Conservation (phyloP, 352 stramenopile genomes). For the Plasmopara halstedii region DNA sequence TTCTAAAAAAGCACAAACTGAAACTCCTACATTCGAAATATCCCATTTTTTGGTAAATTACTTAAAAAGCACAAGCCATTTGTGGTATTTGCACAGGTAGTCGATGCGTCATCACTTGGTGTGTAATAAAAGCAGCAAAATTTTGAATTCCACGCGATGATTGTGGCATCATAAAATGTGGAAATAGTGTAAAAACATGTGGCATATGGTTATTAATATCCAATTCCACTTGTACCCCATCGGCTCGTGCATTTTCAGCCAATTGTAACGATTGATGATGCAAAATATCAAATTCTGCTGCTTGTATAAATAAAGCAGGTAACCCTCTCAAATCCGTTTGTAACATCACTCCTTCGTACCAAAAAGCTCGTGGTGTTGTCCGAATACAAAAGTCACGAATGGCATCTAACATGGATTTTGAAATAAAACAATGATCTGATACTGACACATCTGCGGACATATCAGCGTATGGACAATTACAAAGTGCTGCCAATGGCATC, state of each 20-base stretch:
- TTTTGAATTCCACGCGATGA: constrained; percentile 32
- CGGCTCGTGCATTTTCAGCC: constrained; percentile 17
- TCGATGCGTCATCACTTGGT: constrained; percentile 16
- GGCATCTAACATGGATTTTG: constrained; percentile 26
- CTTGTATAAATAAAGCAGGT: constrained; percentile 37
- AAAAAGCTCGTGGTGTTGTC: constrained; percentile 8
- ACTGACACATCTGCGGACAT: constrained; percentile 21
- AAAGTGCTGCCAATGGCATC: constrained; percentile 29
- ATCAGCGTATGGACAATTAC: constrained; percentile 45
- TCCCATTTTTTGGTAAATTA: too few relatives aligned
- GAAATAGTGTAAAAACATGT: constrained; percentile 55
- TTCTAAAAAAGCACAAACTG: background rate
- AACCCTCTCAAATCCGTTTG: constrained; percentile 33
- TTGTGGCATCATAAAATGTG: constrained; percentile 38
- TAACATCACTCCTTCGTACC: constrained; percentile 31
- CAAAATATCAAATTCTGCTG: constrained; percentile 40
- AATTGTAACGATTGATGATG: constrained; percentile 34
- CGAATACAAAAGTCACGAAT: constrained; percentile 29
- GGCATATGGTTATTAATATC: constrained; percentile 49
- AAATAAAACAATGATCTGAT: constrained; percentile 43
- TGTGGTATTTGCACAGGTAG: constrained; percentile 17
- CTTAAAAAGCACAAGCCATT: constrained; percentile 19
- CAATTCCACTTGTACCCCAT: constrained; percentile 28
- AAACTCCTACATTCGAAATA: background rate
- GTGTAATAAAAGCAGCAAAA: constrained; percentile 35